Evolutionary conservation across 306 rosid genomes (phyloP).

Genomic region (Cicer pinnatifidum): DNA sequence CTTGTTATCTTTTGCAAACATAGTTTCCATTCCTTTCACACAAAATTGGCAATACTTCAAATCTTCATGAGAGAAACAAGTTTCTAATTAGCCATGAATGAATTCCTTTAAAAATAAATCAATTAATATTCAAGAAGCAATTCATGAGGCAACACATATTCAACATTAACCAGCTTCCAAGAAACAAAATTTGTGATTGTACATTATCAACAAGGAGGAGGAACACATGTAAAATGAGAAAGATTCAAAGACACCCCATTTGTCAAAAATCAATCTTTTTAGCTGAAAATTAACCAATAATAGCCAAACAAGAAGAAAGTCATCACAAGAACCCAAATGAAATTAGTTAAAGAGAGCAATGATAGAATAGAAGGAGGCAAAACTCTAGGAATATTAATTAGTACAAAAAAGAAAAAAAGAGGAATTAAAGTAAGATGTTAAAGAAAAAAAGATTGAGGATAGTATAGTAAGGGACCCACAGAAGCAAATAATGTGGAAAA

Average conservation of each 20-base stretch:
- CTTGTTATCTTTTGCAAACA: slow-evolving; percentile 28
- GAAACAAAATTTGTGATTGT: slow-evolving; percentile 43
- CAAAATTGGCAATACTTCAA: slow-evolving; percentile 17
- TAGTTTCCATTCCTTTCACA: slow-evolving; percentile 13
- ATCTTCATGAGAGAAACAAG: slow-evolving; percentile 12
- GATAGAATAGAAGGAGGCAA: neutral
- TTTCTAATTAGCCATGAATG: neutral
- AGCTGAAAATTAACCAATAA: slow-evolving; percentile 8
- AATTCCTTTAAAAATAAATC: neutral
- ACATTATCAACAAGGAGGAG: slow-evolving; percentile 32
- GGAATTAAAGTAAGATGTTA: neutral
- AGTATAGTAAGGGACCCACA: neutral
- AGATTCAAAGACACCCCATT: slow-evolving; percentile 45
- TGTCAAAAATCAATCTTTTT: slow-evolving; percentile 32
- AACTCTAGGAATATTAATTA: neutral
- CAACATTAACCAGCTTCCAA: slow-evolving; percentile 50
- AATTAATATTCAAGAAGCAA: slow-evolving; percentile 20
- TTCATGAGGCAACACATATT: neutral
- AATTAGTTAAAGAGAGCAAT: neutral
- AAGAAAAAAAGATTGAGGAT: neutral
- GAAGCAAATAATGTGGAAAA: slow-evolving; percentile 4
- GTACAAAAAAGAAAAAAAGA: neutral
- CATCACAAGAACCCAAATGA: neutral
- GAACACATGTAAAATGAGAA: slow-evolving; percentile 35
- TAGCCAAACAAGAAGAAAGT: slow-evolving; percentile 1